These are phyloP conservation scores for Cochlearia excelsa DNA, from an alignment of 345 rosid species.

Conservation along the genomic window DNA sequence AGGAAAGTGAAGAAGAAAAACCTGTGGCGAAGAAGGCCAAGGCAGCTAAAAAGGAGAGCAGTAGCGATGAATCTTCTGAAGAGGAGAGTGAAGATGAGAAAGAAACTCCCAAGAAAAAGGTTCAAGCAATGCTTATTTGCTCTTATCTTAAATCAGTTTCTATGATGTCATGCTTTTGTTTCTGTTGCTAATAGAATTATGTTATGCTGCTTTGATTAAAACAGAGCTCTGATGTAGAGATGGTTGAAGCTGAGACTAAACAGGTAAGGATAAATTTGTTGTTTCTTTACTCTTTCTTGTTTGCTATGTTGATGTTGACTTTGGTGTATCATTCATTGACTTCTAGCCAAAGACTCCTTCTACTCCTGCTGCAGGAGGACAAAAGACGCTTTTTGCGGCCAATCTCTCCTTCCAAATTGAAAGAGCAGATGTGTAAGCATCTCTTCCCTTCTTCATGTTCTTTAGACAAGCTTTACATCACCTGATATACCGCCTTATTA, in stretches of 20 bases:
- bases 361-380: constrained; percentile 48
- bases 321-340: background rate
- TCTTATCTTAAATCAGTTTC: background rate
- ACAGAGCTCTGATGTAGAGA: constrained; percentile 59
- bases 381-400: constrained; percentile 66
- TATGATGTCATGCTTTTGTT: background rate
- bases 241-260: constrained; percentile 51
- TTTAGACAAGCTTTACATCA: background rate
- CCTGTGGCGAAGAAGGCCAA: constrained; percentile 28
- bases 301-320: background rate
- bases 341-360: constrained; percentile 65
- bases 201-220: background rate
- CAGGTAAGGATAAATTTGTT: constrained; percentile 2
- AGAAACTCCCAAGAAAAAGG: constrained; percentile 50
- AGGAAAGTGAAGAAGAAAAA: no score
- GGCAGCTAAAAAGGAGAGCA: background rate
- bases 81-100: constrained; percentile 58
- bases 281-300: background rate
- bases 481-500: background rate
- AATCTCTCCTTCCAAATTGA: constrained; percentile 64
- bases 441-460: background rate
- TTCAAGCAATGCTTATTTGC: background rate
- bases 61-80: constrained; percentile 44
- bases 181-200: background rate
- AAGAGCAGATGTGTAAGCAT: constrained; percentile 61